Base-by-base conservation (phyloP, 108 stramenopile species). In the Skeletonema costatum region DNA sequence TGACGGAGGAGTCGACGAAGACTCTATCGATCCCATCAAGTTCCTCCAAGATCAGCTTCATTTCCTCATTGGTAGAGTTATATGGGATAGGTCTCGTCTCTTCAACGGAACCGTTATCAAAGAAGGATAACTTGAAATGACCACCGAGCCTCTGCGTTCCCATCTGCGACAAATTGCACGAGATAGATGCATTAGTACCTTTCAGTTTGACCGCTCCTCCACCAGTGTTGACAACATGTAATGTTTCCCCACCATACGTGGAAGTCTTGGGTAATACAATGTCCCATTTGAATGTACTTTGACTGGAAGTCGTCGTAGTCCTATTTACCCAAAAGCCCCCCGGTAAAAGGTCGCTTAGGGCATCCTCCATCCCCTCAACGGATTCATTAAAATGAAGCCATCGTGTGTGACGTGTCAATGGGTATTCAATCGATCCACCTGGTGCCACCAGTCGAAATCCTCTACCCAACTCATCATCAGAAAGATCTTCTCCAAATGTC, bases 311-410 rank as follows among this genome's bases (percentile, higher is more conserved):
- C 12, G 81, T 77, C 13, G 66, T 73, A 39, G 38, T 30, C 44
- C 77, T 50, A 44, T 69, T 61, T 12, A 86, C 85, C 25, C 39
- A 8, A 51, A 82, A 74, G 4, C 77, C 85, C 19, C 17, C 66
- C 4, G 71, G 73, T 17, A 79, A 65, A 17, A 76, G 67, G 5
- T 72, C 77, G 42, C 69, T 29, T 12, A 83, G 70, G n/a, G 86
- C 82, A 17, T 73, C 74, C 71, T 14, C 32, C 78, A 83, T 80
- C 50, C 73, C 73, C 39, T 41, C 56, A 19, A 51, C 78, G 17
- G 74, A 75, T 51, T 80, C 86, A 56, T 75, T 80, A 60, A 17
- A 66, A 42, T 66, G 71, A 50, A 86, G 51, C 78, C 82, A 83
- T 46, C 70, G 30, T 4, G 82, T 76, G 21, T 67, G 65, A 1